Evolutionary conservation across 2,329 filamentous ascomycete genomes (phyloP), one percentile per base, ranked within the genome.

Genomic region (Cadophora sp.): DNA sequence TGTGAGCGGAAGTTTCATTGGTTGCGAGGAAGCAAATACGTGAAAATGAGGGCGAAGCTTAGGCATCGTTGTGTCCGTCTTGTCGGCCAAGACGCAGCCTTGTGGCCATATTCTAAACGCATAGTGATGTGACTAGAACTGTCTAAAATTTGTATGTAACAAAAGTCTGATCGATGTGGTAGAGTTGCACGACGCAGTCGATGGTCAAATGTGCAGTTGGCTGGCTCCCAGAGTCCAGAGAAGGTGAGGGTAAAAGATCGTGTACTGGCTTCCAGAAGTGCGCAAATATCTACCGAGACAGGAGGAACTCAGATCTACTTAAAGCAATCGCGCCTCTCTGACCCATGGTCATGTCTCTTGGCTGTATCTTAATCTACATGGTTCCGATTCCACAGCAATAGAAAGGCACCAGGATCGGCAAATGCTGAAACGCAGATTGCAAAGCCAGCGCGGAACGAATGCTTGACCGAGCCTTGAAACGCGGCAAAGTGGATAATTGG

Each of bases 11-110:
- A 16, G 11, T 27, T 48, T 19, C 1, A 34, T 22, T 24, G 16
- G 40, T 22, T 16, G 22, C 11, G 22, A 40, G 16, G 12, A n/a
- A n/a, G 40, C 4, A 67, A 68, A 60, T 55, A 74, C 72, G 64
- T 63, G 64, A 74, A 70, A 22, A 73, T 59, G n/a, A 74, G 26
- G n/a, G 71, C 66, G 34, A 73, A 65, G 46, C 65, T 62, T 4
- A 73, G 46, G 40, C 72, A 74, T 14, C 72, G 66, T 63, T 73
- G 69, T 14, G 64, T 66, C 22, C 71, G 64, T 26, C 65, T 63
- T 3, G 65, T 69, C 11, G 67, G 48, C 71, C 69, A 72, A 48
- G 56, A 27, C 31, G 56, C 34, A 22, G 63, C 43, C 61, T 69
- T 69, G 56, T 64, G 70, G 48, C 46, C 67, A 63, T 69, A 53